Base-by-base conservation (phyloP, 345 rosid species). In the Eucalyptus decipiens region DNA sequence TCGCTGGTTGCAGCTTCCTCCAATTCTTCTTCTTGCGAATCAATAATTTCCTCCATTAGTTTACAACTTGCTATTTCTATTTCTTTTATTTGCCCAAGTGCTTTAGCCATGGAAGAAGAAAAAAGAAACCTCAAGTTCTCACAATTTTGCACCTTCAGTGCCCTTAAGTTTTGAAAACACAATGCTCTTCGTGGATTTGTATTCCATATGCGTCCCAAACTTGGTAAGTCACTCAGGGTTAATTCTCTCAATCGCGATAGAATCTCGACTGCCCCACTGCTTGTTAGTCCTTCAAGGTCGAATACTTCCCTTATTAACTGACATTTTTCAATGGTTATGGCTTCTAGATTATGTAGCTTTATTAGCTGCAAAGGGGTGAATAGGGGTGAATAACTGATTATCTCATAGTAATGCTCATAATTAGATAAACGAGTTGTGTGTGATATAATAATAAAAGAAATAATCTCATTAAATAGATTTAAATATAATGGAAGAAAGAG, bases 261-360 rank as follows among this genome's bases (percentile, higher is more conserved):
- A 58, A 26, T 58, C 67, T 58, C 8, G 0, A 26, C 14, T 1
- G 26, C 15, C 67, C 15, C n/a, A 58, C 2, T 26, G 0, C 0
- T 1, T 5, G n/a, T 5, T 0, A 26, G 1, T 58, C 4, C 67
- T 26, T 58, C 67, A 11, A 58, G 4, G 67, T 58, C 4, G 0
- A 58, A 58, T 26, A 58, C 8, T 26, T 58, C n/a, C 0, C 15
- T 0, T 26, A 26, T 26, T 6, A 26, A 24, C 0, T 11, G 16
- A 26, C 67, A 58, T 58, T 0, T 26, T 58, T 58, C 67, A 11
- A 58, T 11, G 4, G 16, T 58, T 3, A 58, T 24, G 2, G 67
- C n/a, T 58, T 58, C 67, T n/a, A 58, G 5, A 26, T 1, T 10
- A 0, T 58, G 8, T 3, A 58, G 30, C 30, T 24, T 60, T 26